Conservation (phyloP, 2,329 filamentous ascomycete genomes). For the Cercospora janseana region DNA sequence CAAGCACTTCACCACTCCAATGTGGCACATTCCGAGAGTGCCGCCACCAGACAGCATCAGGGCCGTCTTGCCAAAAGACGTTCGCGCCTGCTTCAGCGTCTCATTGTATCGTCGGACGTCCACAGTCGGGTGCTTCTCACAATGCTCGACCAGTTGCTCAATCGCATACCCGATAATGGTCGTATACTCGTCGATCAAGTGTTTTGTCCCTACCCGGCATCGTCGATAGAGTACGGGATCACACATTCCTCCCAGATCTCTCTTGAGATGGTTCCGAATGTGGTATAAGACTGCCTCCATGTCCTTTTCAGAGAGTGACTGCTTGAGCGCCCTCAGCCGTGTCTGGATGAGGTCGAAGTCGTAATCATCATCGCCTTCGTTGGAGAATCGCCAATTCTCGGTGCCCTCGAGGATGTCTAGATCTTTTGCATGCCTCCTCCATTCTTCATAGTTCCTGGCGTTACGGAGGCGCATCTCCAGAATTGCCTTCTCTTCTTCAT, state of each 20-base stretch:
- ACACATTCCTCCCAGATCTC: constrained; percentile 29
- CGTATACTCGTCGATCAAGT: constrained; percentile 28
- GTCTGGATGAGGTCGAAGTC: constrained; percentile 22
- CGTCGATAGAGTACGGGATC: constrained; percentile 26
- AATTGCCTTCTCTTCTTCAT: constrained; percentile 11
- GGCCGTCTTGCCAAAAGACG: constrained; percentile 27
- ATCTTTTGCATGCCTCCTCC: constrained; percentile 17
- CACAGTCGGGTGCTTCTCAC: constrained; percentile 17
- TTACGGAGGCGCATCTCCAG: constrained; percentile 19
- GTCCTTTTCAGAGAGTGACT: constrained; percentile 21
- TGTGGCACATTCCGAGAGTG: constrained; percentile 29
- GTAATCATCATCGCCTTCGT: constrained; percentile 23
- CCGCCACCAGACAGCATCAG: constrained; percentile 30
- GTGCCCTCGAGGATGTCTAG: constrained; percentile 27
- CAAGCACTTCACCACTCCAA: constrained; percentile 27
- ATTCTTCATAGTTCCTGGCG: constrained; percentile 18
- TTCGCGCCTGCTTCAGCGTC: constrained; percentile 23
- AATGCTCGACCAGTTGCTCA: constrained; percentile 23
- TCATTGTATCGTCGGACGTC: constrained; percentile 20
- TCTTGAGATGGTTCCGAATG: constrained; percentile 25
- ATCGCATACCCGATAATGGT: constrained; percentile 30
- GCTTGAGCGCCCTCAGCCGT: constrained; percentile 24
- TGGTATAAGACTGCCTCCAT: constrained; percentile 25
- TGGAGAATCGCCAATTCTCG: constrained; percentile 23
- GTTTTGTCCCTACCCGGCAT: constrained; percentile 25